Base-by-base conservation (phyloP, 352 stramenopile genomes). In the Pythium graminicola region DNA sequence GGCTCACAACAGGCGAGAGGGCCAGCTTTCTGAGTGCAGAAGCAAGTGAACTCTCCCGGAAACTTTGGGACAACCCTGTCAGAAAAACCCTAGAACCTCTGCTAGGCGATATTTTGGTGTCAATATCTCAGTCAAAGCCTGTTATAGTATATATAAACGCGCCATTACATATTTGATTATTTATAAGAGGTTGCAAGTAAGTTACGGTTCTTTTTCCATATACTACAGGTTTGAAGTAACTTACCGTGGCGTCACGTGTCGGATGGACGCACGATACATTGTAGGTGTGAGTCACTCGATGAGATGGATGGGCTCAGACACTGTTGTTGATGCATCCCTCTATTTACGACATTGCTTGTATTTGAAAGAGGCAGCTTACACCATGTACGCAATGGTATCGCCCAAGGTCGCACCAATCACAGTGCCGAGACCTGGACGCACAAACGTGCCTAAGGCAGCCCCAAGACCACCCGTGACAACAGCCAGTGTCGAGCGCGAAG, bases 351-450 rank as follows among this genome's bases (percentile, higher is more conserved):
- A n/a, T n/a, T n/a, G n/a, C n/a, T 42, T 23, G 16, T 26, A 24
- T 10, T n/a, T 10, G n/a, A n/a, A 19, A 32, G 17, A 26, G 17
- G 23, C 26, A 24, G 9, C 8, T 40, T 86, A 83, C 50, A 90
- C 54, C 43, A 86, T 65, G 70, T 93, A 93, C 16, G 63, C 79
- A 57, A 90, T 73, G n/a, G 79, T 79, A 54, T 93, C 82, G 32
- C 82, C 82, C 19, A 93, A 57, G 46, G 74, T 86, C 23, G 77
- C 79, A 24, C 82, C 82, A 54, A 93, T 74, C 35, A 90, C 66
- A 38, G 82, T 93, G 64, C 82, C 82, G 10, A 86, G 64, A 33
- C 82, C 82, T 44, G 82, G 82, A 32, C 77, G 74, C 26, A 93
- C 57, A 17, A 85, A 54, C 31, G 82, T 89, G 41, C 82, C 82